These are phyloP conservation scores for Starmerella ratchasimensis DNA, from an alignment of 805 yeast genomes.

Conservation along the genomic window DNA sequence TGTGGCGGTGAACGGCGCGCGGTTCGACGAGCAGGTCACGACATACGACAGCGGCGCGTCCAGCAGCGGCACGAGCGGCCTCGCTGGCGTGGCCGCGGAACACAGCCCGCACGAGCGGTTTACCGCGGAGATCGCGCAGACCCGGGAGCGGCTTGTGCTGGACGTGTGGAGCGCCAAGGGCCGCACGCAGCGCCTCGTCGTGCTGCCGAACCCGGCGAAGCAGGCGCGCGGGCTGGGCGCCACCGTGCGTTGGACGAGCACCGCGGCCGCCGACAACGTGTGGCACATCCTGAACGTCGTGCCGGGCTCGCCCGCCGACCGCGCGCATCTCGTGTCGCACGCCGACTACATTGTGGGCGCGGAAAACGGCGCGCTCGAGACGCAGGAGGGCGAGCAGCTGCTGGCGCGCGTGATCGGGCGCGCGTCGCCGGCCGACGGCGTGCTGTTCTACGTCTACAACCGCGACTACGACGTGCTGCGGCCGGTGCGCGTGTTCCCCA, in stretches of 20 bases:
- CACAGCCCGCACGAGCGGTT: conserved; percentile 16
- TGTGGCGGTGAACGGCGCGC: conserved; percentile 64
- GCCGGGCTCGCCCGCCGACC: conserved; percentile 66
- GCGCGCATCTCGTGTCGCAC: conserved; percentile 70
- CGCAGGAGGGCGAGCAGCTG: conserved; percentile 57
- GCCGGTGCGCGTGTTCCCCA: conserved; percentile 68
- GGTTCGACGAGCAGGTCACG: conserved; percentile 25
- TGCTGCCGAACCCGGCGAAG: conserved; percentile 15
- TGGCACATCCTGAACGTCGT: conserved; percentile 74
- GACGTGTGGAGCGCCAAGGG: conserved; percentile 86
- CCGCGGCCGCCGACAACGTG: conserved; percentile 62
- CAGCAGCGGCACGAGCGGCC: not conserved
- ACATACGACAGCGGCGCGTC: not conserved
- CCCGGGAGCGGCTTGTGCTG: conserved; percentile 32
- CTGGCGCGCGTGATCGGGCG: conserved; percentile 49
- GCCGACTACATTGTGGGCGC: conserved; percentile 82
- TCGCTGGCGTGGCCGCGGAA: conserved; percentile 14
- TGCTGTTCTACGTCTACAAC: conserved; percentile 58
- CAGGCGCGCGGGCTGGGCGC: conserved; percentile 37
- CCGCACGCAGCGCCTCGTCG: conserved; percentile 15
- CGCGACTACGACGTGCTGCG: conserved; percentile 75
- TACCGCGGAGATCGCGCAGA: conserved; percentile 7
- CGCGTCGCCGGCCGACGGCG: conserved; percentile 30
- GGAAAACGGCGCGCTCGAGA: conserved; percentile 64
- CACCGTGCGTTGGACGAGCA: conserved; percentile 62